phyloP scores from a whole-genome alignment of 2,329 filamentous ascomycete species.

The Ceratocystis albifundus region DNA sequence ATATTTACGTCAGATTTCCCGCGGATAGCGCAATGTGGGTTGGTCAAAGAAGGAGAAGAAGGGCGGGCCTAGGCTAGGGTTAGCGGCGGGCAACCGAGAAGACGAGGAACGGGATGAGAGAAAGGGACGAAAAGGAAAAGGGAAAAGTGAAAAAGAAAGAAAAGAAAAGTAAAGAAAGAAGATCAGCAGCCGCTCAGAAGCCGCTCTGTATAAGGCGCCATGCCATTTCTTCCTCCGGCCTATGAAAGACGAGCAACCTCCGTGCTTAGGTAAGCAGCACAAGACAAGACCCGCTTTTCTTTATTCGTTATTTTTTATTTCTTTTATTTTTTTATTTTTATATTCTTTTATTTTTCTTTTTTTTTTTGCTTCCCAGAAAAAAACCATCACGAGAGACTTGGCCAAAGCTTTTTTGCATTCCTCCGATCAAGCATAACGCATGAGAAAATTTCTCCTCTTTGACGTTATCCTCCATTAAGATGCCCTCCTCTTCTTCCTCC shows the following conservation, averaged over 20 bases:
- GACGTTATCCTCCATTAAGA: too few species aligned
- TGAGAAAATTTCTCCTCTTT: too few species aligned
- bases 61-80: neutral
- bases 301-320: too few species aligned
- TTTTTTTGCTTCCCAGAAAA: neutral
- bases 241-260: too few species aligned
- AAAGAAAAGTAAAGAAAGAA: neutral
- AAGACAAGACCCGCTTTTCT: too few species aligned
- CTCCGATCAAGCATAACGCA: neutral
- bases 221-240: too few species aligned
- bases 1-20: slow-evolving; percentile 5
- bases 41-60: neutral
- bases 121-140: neutral
- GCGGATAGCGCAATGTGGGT: slow-evolving; percentile 1
- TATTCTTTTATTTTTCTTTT: too few species aligned
- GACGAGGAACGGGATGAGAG: neutral
- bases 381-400: slow-evolving; percentile 5
- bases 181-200: neutral
- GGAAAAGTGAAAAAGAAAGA: neutral
- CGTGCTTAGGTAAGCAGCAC: too few species aligned
- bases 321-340: too few species aligned
- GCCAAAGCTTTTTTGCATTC: neutral
- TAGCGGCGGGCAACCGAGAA: neutral
- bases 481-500: too few species aligned
- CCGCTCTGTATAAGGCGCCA: too few species aligned